Conservation (phyloP, 805 yeast genomes). For the Wickerhamomyces pijperi region DNA sequence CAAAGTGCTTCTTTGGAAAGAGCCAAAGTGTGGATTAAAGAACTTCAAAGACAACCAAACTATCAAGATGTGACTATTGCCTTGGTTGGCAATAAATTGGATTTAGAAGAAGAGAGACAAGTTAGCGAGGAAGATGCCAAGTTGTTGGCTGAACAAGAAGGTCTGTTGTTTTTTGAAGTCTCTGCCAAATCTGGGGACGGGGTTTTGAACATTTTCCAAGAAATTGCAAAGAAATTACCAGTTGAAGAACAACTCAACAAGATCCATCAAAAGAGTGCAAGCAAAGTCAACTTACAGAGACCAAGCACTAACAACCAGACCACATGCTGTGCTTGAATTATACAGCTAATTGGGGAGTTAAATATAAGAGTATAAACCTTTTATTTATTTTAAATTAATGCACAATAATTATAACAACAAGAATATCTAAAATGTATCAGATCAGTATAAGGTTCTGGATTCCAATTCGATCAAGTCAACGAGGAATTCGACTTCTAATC, state of each 20-base stretch:
- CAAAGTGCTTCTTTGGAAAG: conserved; percentile 50
- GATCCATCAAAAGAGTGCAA: conserved; percentile 7
- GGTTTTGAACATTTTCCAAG: conserved; percentile 34
- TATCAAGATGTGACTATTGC: conserved; percentile 46
- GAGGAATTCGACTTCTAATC: conserved; percentile 79
- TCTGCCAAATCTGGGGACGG: conserved; percentile 49
- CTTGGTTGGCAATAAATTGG: conserved; percentile 70
- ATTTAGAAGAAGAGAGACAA: conserved; percentile 40
- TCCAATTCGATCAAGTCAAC: conserved; percentile 60
- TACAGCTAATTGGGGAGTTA: no score
- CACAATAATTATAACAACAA: neutral
- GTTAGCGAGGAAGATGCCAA: conserved; percentile 34
- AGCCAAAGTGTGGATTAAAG: conserved; percentile 72
- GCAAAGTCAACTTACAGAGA: conserved; percentile 27
- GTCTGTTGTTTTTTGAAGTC: conserved; percentile 39
- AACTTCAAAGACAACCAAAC: conserved; percentile 57
- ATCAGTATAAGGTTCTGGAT: conserved; percentile 33
- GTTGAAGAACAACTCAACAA: conserved; percentile 16
- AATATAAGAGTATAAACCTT: no score
- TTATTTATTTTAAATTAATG: no score
- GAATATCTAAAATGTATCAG: neutral
- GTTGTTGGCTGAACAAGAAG: conserved; percentile 43
- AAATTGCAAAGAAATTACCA: conserved; percentile 37
- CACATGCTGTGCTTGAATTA: conserved; percentile 25
- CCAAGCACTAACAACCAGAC: conserved; percentile 32